Evolutionary conservation across 2,329 filamentous ascomycete genomes (phyloP).

Genomic region (Colletotrichum sp.): DNA sequence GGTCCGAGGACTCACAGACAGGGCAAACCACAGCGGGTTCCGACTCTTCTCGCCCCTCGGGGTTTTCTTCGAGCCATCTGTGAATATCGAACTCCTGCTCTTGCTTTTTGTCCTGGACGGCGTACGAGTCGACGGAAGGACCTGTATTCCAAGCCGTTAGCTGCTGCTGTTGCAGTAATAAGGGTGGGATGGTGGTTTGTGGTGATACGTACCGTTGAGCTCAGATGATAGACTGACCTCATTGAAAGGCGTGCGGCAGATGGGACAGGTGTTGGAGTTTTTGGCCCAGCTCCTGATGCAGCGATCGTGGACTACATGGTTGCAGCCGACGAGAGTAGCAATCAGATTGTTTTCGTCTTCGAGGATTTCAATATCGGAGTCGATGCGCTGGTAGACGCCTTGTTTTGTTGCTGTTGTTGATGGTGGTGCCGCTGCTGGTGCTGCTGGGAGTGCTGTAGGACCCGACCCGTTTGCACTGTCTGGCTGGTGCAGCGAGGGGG

Average conservation of each 20-base stretch:
- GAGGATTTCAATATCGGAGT: constrained; percentile 20
- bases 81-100: constrained; percentile 87
- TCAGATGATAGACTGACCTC: constrained; percentile 82
- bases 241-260: constrained; percentile 93
- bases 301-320: constrained; percentile 89
- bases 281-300: constrained; percentile 95
- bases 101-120: constrained; percentile 84
- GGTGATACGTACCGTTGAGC: constrained; percentile 26
- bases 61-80: constrained; percentile 71
- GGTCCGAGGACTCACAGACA: constrained; percentile 80
- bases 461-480: constrained; percentile 25
- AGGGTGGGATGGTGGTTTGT: not conserved
- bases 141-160: constrained; percentile 44
- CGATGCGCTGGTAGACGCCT: constrained; percentile 13
- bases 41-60: constrained; percentile 66
- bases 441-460: constrained; percentile 17
- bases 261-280: constrained; percentile 96
- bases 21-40: constrained; percentile 87
- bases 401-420: constrained; percentile 23
- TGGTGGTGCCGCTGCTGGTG: constrained; percentile 18
- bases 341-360: constrained; percentile 47
- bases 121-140: constrained; percentile 60
- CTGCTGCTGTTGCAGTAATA: not conserved
- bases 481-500: constrained; percentile 31
- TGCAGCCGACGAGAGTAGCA: constrained; percentile 75